Conservation (phyloP, 1,139 yeast genomes). For the Eremothecium sinecaudum region DNA sequence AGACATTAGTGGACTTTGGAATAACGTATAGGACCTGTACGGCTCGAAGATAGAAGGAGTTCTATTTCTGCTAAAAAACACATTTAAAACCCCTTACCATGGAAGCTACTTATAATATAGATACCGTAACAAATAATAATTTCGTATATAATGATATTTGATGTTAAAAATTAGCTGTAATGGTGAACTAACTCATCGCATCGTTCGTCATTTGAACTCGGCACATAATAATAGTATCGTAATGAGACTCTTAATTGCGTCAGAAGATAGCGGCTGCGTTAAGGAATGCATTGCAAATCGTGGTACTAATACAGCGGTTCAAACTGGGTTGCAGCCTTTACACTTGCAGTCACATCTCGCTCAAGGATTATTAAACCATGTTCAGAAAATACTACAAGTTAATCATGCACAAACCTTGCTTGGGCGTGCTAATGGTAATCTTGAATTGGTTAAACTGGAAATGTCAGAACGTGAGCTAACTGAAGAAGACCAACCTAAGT, state of each 20-base stretch:
- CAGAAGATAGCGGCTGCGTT: constrained; percentile 27
- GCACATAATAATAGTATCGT: background rate
- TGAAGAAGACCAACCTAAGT: constrained; percentile 9
- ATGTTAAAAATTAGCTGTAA: too few relatives aligned
- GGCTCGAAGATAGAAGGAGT: too few relatives aligned
- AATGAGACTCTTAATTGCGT: constrained; percentile 28
- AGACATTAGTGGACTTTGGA: constrained; percentile 33
- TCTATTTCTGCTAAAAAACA: too few relatives aligned
- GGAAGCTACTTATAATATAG: too few relatives aligned
- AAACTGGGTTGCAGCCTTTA: constrained; percentile 48
- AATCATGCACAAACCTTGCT: constrained; percentile 14
- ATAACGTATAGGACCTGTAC: constrained; percentile 17
- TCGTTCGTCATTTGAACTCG: too few relatives aligned
- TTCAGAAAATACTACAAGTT: constrained; percentile 13
- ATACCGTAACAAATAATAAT: too few relatives aligned
- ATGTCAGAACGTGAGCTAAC: constrained; percentile 6
- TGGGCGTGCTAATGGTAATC: constrained; percentile 29
- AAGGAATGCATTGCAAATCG: constrained; percentile 44
- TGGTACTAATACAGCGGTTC: constrained; percentile 64
- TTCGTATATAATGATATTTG: too few relatives aligned
- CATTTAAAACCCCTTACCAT: too few relatives aligned
- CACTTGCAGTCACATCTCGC: constrained; percentile 36
- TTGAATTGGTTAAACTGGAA: constrained; percentile 18
- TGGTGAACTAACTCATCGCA: too few relatives aligned
- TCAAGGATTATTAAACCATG: constrained; percentile 29